These are phyloP conservation scores for Miscanthus lutarioriparius DNA, from an alignment of 176 grass and related monocot genomes.

Conservation along the genomic window DNA sequence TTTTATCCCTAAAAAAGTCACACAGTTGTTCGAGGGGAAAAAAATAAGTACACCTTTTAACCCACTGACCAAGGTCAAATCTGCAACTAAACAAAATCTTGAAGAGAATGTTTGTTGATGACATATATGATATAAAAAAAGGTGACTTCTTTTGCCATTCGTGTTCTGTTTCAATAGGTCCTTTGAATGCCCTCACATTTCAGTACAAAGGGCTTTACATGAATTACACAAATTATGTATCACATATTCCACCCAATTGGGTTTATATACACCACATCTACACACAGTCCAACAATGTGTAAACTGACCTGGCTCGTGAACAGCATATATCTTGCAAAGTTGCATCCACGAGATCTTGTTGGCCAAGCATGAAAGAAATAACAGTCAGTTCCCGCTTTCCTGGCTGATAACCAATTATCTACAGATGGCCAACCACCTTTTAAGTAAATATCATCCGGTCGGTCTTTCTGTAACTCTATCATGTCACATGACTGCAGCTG, in stretches of 20 bases:
- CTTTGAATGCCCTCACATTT: background rate
- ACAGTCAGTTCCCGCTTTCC: background rate
- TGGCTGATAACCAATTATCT: background rate
- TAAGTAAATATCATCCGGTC: background rate
- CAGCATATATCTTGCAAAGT: slow-evolving; percentile 8
- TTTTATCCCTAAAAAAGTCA: no score
- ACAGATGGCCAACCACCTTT: background rate
- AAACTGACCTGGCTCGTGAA: background rate
- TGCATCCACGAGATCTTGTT: background rate
- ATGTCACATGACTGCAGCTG: background rate
- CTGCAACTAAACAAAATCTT: background rate
- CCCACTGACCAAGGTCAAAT: background rate
- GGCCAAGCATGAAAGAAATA: background rate
- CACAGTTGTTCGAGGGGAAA: no score
- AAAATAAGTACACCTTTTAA: background rate
- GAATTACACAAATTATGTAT: slow-evolving; percentile 15
- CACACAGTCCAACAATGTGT: background rate
- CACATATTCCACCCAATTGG: slow-evolving; percentile 24
- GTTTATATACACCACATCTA: slow-evolving; percentile 31
- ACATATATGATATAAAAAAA: background rate
- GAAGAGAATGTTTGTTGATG: slow-evolving; percentile 1
- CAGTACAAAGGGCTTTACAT: slow-evolving; percentile 10
- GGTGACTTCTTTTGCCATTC: background rate
- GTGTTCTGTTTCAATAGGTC: slow-evolving; percentile 1
- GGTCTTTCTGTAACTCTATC: background rate